Percentiles rank a stretch among this genome's conserved stretches.
These are phyloP conservation scores for Raffaelea ambrosiae DNA, from an alignment of 2,329 filamentous ascomycete species.

Conservation along the genomic window DNA sequence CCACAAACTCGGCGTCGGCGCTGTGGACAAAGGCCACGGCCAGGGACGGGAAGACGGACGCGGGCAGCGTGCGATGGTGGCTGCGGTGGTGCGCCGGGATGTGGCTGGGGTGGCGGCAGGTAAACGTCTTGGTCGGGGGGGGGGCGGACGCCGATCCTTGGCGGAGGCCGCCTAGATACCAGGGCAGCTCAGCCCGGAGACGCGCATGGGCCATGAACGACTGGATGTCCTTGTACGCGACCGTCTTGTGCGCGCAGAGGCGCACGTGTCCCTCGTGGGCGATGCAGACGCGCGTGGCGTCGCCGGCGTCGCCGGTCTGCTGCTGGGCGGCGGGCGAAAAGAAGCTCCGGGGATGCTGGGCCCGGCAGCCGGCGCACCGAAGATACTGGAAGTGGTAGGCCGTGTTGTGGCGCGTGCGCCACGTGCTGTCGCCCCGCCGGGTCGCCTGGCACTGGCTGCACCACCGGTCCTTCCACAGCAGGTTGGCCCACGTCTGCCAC, in stretches of 20 bases:
- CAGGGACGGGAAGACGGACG: conserved; percentile 1
- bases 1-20: background rate
- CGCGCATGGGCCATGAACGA: background rate
- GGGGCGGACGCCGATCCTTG: too few species aligned
- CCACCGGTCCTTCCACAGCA: too few species aligned
- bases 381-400: background rate
- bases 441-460: too few species aligned
- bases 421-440: too few species aligned
- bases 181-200: background rate
- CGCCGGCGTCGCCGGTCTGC: background rate
- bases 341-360: background rate
- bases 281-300: background rate
- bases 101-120: conserved; percentile 3
- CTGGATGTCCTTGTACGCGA: background rate
- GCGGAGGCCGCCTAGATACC: too few species aligned
- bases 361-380: background rate
- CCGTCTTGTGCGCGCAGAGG: conserved; percentile 1
- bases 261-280: conserved; percentile 2
- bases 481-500: background rate
- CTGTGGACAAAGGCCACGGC: background rate
- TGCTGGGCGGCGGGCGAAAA: background rate
- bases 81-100: background rate
- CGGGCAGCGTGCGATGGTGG: background rate
- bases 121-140: background rate
- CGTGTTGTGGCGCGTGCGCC: background rate